phyloP scores from a whole-genome alignment of 2,329 filamentous ascomycete genomes.

The Ophiocordyceps robertsii region DNA sequence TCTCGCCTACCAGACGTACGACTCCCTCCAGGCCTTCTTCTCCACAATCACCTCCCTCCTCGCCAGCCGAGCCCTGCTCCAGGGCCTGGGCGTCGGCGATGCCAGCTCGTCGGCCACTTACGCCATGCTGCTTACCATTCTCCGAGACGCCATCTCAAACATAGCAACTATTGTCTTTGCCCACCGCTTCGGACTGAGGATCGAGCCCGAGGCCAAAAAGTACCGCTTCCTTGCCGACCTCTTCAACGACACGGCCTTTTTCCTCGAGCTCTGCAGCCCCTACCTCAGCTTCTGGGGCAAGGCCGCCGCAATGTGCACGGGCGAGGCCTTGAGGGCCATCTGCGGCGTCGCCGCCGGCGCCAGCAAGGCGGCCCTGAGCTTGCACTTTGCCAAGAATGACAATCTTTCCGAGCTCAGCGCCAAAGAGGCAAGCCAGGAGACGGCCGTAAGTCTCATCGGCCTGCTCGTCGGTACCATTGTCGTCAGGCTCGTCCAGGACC shows the following conservation, averaged over 20 bases:
- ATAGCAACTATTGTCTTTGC: constrained; percentile 81
- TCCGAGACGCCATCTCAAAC: constrained; percentile 70
- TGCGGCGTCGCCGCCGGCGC: constrained; percentile 87
- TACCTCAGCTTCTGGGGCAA: constrained; percentile 45
- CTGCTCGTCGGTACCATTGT: constrained; percentile 76
- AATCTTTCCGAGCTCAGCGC: constrained; percentile 92
- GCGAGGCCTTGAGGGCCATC: constrained; percentile 42
- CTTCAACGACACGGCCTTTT: constrained; percentile 76
- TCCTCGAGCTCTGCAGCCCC: constrained; percentile 75
- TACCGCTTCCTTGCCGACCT: constrained; percentile 79
- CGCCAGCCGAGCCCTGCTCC: constrained; percentile 68
- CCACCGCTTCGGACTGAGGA: constrained; percentile 63
- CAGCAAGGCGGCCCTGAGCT: constrained; percentile 79
- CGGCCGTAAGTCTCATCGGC: constrained; percentile 75
- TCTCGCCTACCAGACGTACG: constrained; percentile 54
- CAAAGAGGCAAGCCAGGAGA: constrained; percentile 91
- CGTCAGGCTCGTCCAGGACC: constrained; percentile 60
- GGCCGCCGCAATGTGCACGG: constrained; percentile 32
- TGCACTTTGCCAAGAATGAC: constrained; percentile 77
- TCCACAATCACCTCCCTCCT: constrained; percentile 70
- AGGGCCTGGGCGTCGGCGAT: constrained; percentile 72
- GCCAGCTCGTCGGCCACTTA: constrained; percentile 65
- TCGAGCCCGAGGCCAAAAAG: constrained; percentile 83
- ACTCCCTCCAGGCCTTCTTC: constrained; percentile 75
- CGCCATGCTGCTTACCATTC: constrained; percentile 68